Evolutionary conservation across 2,329 filamentous ascomycete genomes (phyloP), one percentile per base, ranked within the genome.

Genomic region (Tolypocladium tundrense): DNA sequence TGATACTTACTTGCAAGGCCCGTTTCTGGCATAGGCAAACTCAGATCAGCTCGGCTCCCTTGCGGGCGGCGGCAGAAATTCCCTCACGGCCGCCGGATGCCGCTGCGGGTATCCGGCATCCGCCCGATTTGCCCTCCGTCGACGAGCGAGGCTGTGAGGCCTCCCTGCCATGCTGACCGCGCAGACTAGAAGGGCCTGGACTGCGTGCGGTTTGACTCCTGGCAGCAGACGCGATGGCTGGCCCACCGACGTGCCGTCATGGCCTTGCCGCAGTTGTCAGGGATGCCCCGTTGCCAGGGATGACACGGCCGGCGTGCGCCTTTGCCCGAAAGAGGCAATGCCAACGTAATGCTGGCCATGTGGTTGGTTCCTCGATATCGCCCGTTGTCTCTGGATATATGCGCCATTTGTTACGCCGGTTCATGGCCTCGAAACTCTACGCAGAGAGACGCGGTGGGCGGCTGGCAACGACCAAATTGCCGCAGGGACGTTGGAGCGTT

Each of bases 331-430:
- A 27, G n/a, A 41, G 53, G 53, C 35, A 54, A n/a, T 41, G 21
- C n/a, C 39, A 14, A 54, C 21, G 39, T 33, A 43, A 43, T 54
- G 39, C 33, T 8, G n/a, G 39, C 14, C 13, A 7, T 42, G 53
- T 54, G 53, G 53, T 54, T 54, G 53, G 53, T 54, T 21, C 27
- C 53, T 54, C 53, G 16, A 54, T 54, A 54, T 54, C 53, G 53
- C 27, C 39, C 24, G 39, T 21, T 19, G 27, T 21, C 39, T 42
- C 8, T 11, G 37, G 16, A 33, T 6, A 9, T 54, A 54, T 54
- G 53, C 53, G 53, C 24, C 39, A 54, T 54, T 54, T 54, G 53
- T 54, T 54, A 54, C 39, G 24, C 53, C 37, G 27, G 53, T 54
- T 54, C 53, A 54, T 33, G 53, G 40, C 27, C 24, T 16, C 53